Evolutionary conservation across 1,284 basidiomycete genomes (phyloP).

Genomic region (Sanghuangporus weigelae): DNA sequence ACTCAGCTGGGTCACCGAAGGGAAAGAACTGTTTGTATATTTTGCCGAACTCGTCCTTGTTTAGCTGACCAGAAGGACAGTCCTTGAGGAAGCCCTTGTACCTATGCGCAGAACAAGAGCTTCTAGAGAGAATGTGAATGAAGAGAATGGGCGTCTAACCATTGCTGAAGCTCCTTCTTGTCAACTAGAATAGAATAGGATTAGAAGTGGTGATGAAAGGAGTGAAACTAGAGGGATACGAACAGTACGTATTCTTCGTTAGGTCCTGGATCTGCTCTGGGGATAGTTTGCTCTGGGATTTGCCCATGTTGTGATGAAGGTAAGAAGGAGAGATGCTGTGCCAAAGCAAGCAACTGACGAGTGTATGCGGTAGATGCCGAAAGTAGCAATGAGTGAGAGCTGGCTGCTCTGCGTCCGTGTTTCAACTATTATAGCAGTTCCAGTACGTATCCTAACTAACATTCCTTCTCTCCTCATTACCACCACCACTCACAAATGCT

Average conservation of each 20-base stretch:
- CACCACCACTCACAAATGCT: neutral
- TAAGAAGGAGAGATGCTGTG: neutral
- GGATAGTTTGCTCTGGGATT: conserved; percentile 94
- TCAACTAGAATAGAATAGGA: conserved; percentile 63
- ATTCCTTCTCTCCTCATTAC: conserved; percentile 20
- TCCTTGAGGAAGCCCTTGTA: conserved; percentile 99
- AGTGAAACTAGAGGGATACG: conserved; percentile 30
- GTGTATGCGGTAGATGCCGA: conserved; percentile 5
- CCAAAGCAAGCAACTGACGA: neutral
- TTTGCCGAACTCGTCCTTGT: conserved; percentile 93
- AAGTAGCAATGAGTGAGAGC: neutral
- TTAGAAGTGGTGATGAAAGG: conserved; percentile 22
- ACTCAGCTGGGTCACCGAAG: conserved; percentile 95
- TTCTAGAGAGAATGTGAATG: conserved; percentile 13
- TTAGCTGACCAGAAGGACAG: conserved; percentile 94
- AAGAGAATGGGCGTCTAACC: conserved; percentile 42
- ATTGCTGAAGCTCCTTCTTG: conserved; percentile 99
- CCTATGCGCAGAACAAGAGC: conserved; percentile 40
- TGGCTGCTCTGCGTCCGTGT: conserved; percentile 20
- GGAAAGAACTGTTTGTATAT: conserved; percentile 99
- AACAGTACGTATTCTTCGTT: conserved; percentile 98
- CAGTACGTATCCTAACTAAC: neutral
- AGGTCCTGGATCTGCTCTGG: conserved; percentile 93
- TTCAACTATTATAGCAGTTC: conserved; percentile 36
- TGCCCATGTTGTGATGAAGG: conserved; percentile 64